Base-by-base conservation (phyloP, 805 yeast species). In the Myxozyma mucilagina region DNA sequence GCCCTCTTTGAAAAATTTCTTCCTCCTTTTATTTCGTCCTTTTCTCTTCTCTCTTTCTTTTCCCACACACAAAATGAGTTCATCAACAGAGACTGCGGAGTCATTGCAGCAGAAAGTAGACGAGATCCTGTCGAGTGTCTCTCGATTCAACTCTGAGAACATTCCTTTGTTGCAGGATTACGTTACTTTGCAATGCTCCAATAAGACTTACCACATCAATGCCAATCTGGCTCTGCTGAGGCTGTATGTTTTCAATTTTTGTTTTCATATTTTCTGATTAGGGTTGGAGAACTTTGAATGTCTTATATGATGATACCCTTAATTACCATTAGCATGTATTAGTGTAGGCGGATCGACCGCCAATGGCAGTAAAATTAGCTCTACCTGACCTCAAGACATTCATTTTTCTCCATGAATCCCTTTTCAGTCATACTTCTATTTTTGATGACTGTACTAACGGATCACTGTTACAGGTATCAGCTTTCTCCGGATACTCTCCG, bases 151-250 rank as follows among this genome's bases (percentile, higher is more conserved):
- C 61, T 75, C 76, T 20, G 75, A 75, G 11, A 79, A 77, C 24
- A 75, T 77, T 62, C 74, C 76, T 55, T 78, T 75, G 36, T 71
- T 80, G 24, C 81, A 80, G 68, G 78, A 77, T n/a, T 80, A 80
- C 62, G 74, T 79, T 47, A 67, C 68, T 39, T 65, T 70, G 29
- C 83, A 80, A 65, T 76, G 79, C 66, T 59, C 66, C 14, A 70
- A 70, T 20, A 70, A 70, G 13, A 51, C 68, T 16, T 72, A 71
- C 32, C 79, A 71, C 67, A 69, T 78, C 48, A 74, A 70, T 63
- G 79, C 83, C 61, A 80, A 79, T 67, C 67, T 80, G 68, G 83
- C 83, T 0, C 72, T 80, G 24, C 70, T 80, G 62, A 80, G 80
- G 59, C 72, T 80, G 52, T 80, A 42, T 32, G 69, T 41, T 41